A percentile compares a stretch with the other conserved stretches of the same genome.
Evolutionary conservation across 768 basidiomycete genomes (phyloP).

Genomic region (Mycena rebaudengoi): DNA sequence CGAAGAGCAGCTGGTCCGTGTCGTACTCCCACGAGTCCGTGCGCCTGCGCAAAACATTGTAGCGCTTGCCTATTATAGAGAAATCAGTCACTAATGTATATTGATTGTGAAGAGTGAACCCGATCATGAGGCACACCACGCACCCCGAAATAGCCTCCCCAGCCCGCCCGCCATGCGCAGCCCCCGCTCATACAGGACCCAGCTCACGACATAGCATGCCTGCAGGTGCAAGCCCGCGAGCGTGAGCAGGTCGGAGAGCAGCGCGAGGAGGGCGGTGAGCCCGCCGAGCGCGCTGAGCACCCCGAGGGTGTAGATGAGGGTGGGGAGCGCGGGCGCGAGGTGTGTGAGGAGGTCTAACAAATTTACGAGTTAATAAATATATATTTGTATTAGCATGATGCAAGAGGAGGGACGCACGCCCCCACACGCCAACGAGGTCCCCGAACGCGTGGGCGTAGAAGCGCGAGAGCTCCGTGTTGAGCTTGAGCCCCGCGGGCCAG

Average conservation of each 20-base stretch:
- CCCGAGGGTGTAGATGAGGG: conserved; percentile 45
- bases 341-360: conserved; percentile 34
- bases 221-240: conserved; percentile 78
- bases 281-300: conserved; percentile 49
- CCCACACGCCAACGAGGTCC: conserved; percentile 73
- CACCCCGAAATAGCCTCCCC: conserved; percentile 93
- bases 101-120: too few relatives aligned
- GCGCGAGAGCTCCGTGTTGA: conserved; percentile 92
- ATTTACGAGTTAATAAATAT: too few relatives aligned
- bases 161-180: conserved; percentile 68
- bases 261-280: conserved; percentile 71
- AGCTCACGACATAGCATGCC: conserved; percentile 71
- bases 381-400: not conserved
- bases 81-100: too few relatives aligned
- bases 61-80: conserved; percentile 76
- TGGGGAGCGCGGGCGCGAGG: conserved; percentile 39
- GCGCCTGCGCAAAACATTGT: conserved; percentile 87
- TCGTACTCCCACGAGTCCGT: conserved; percentile 92
- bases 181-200: conserved; percentile 67
- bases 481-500: conserved; percentile 96
- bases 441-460: conserved; percentile 83
- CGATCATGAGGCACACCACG: too few relatives aligned
- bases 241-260: conserved; percentile 71
- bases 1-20: conserved; percentile 93
- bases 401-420: conserved; percentile 51